Evolutionary conservation across 371 early-diverging fungal species (phyloP).

Genomic region (Mortierella sp.): DNA sequence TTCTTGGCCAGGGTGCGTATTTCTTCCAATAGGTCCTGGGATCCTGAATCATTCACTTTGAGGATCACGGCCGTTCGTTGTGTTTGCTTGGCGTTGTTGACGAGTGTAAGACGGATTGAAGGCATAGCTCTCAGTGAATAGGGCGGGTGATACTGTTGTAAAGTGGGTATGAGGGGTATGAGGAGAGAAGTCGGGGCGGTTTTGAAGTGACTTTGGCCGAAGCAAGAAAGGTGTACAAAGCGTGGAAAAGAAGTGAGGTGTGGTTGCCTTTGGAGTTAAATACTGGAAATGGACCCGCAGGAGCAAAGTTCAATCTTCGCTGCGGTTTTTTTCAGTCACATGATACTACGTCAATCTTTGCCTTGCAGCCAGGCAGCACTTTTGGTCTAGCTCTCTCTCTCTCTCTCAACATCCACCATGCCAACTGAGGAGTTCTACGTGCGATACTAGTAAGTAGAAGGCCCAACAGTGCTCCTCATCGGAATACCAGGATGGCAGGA

Average conservation of each 20-base stretch:
- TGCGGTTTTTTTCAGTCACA: not conserved
- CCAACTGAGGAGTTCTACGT: conserved; percentile 79
- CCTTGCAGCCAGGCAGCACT: too few species aligned
- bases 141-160: too few species aligned
- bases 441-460: conserved; percentile 89
- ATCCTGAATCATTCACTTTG: conserved; percentile 20
- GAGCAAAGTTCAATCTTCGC: not conserved
- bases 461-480: too few species aligned
- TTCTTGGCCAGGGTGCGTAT: conserved; percentile 56
- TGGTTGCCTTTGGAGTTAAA: not conserved
- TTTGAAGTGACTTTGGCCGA: not conserved
- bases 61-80: conserved; percentile 52
- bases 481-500: too few species aligned
- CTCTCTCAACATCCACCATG: conserved; percentile 27
- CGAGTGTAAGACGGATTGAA: conserved; percentile 52
- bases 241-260: not conserved
- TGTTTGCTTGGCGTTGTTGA: conserved; percentile 59
- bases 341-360: too few species aligned
- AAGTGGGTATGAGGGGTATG: not conserved
- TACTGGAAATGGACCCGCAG: not conserved
- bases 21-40: conserved; percentile 20
- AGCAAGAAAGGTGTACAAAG: not conserved
- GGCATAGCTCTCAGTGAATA: too few species aligned
- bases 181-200: not conserved
- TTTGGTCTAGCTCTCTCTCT: conserved; percentile 1